Conservation (phyloP, 2,329 filamentous ascomycete species). For the Diaporthe sp. region DNA sequence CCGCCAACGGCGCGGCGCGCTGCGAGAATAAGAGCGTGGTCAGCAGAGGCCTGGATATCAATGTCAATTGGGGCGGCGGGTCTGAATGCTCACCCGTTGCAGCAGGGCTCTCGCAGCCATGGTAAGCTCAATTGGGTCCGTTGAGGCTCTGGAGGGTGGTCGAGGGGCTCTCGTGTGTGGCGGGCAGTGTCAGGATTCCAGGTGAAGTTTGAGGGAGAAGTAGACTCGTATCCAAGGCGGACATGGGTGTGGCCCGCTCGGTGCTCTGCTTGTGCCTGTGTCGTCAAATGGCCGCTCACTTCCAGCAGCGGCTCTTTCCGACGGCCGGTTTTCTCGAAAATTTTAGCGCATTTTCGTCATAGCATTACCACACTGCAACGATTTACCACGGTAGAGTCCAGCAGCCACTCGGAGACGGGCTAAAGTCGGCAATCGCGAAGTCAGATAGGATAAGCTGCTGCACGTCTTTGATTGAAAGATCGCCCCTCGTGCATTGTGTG, state of each 20-base stretch:
- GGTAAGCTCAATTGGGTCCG: conserved; percentile 62
- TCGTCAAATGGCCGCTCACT: conserved; percentile 11
- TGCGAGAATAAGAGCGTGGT: conserved; percentile 52
- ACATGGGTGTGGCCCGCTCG: conserved; percentile 20
- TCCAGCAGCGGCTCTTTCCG: conserved; percentile 42
- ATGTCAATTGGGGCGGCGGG: conserved; percentile 35
- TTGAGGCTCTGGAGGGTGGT: conserved; percentile 17
- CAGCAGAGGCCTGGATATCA: conserved; percentile 35
- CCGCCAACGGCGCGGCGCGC: conserved; percentile 68
- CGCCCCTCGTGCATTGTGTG: conserved; percentile 1
- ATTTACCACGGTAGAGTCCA: background rate
- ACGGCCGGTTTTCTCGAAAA: conserved; percentile 38
- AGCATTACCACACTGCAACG: background rate
- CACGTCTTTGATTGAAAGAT: conserved; percentile 1
- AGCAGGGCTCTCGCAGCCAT: conserved; percentile 74
- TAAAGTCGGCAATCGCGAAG: conserved; percentile 30
- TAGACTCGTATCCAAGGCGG: conserved; percentile 8
- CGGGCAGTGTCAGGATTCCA: conserved; percentile 33
- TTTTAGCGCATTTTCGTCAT: conserved; percentile 37
- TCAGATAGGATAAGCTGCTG: background rate
- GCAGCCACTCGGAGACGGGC: conserved; percentile 27
- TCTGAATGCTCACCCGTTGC: conserved; percentile 61
- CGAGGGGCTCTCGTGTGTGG: conserved; percentile 24
- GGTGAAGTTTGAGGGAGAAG: conserved; percentile 21
- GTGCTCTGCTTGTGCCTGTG: conserved; percentile 21